Base-by-base conservation (phyloP, 2,329 filamentous ascomycete species). In the Alternaria panax region DNA sequence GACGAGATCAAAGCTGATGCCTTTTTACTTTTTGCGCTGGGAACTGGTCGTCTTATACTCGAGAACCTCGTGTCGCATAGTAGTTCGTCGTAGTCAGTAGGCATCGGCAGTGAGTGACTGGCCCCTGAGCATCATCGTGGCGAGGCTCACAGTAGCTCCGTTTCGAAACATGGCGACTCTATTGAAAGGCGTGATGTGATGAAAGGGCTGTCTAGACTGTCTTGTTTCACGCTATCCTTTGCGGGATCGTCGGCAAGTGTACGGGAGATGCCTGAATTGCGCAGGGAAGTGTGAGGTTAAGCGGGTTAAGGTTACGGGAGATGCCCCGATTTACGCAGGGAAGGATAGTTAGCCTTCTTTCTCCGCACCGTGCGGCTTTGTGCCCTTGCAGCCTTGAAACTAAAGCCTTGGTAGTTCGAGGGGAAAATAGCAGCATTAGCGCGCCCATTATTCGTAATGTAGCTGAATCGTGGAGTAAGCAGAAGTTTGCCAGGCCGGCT, bases 161-260 rank as follows among this genome's bases (percentile, higher is more conserved):
- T 59, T 59, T 55, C 51, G 56, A 55, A 59, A 59, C 56, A 43
- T 50, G 45, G 36, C 38, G 41, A 46, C 36, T 48, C 36, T 43
- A 34, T 45, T 28, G 27, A 40, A 40, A 36, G 36, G 50, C 34
- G 40, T 52, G 30, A 25, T 52, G 24, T 48, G 40, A 50, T 53
- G 43, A 22, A 45, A 50, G 45, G 51, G 56, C 20, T 51, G 36
- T 38, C 51, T 55, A 59, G 45, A 48, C 16, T 36, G 18, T 43
- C 22, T 36, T 20, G 51, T 50, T 41, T 47, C 46, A 32, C 32
- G 51, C 42, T 20, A 53, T 38, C 16, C 41, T 22, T 20, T 16
- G 51, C 30, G 51, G 43, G 38, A 59, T 55, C 51, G 56, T 55
- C 51, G 30, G 30, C 20, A 25, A 34, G 30, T 24, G 32, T 22